phyloP scores from a whole-genome alignment of 1,139 yeast species.

The Pichia sorboxylosa region DNA sequence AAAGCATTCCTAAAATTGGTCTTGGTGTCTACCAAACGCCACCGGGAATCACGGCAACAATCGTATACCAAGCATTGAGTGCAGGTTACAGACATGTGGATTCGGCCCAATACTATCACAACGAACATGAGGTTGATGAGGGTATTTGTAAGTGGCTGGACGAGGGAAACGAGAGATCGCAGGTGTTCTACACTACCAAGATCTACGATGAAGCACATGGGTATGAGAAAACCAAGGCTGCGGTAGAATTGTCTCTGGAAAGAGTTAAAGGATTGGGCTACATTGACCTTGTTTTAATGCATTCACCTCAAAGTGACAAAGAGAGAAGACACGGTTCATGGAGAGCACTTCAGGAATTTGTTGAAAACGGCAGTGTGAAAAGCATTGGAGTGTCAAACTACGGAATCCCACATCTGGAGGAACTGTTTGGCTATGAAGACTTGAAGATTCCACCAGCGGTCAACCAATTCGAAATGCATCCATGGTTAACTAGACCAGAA shows the following conservation, averaged over 20 bases:
- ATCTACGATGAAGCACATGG: slow-evolving; percentile 38
- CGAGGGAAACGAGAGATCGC: slow-evolving; percentile 45
- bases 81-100: slow-evolving; percentile 73
- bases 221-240: slow-evolving; percentile 24
- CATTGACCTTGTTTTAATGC: slow-evolving; percentile 68
- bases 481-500: slow-evolving; percentile 56
- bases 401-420: slow-evolving; percentile 34
- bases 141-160: slow-evolving; percentile 57
- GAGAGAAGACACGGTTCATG: no score
- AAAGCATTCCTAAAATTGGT: slow-evolving; percentile 43
- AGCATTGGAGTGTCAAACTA: slow-evolving; percentile 36
- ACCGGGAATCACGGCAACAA: slow-evolving; percentile 26
- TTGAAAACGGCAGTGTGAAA: slow-evolving; percentile 24
- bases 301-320: slow-evolving; percentile 50
- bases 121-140: no score
- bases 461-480: slow-evolving; percentile 51
- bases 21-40: slow-evolving; percentile 46
- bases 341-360: slow-evolving; percentile 32
- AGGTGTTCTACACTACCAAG: slow-evolving; percentile 71
- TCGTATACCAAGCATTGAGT: slow-evolving; percentile 42
- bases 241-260: slow-evolving; percentile 31
- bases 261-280: slow-evolving; percentile 63
- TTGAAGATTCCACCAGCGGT: slow-evolving; percentile 37
- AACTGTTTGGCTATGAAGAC: slow-evolving; percentile 35
- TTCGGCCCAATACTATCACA: slow-evolving; percentile 58